phyloP scores from a whole-genome alignment of 768 basidiomycete species.

The Pholiota microspora region DNA sequence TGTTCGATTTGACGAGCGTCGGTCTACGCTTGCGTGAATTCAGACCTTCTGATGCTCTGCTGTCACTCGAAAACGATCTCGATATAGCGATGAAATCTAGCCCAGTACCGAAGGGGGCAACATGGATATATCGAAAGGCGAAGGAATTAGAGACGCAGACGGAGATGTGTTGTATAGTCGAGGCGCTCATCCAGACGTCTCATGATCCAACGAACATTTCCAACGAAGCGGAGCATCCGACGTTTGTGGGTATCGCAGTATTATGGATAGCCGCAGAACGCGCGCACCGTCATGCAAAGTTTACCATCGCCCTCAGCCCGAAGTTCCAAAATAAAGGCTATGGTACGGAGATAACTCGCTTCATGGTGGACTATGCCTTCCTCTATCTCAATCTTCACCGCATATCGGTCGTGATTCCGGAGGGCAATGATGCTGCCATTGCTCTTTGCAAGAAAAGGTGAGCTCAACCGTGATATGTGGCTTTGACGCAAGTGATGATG shows the following conservation, averaged over 20 bases:
- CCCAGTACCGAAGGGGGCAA: too few relatives aligned
- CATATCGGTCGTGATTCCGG: constrained; percentile 37
- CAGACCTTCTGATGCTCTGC: too few relatives aligned
- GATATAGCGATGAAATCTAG: too few relatives aligned
- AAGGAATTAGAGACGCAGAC: constrained; percentile 5
- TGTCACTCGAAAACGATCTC: too few relatives aligned
- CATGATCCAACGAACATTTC: not conserved
- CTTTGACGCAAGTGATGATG: not conserved
- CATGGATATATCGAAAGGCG: constrained; percentile 2
- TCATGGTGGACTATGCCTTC: constrained; percentile 40
- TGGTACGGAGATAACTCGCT: too few relatives aligned
- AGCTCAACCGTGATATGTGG: constrained; percentile 12
- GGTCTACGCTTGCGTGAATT: too few relatives aligned
- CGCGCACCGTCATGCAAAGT: constrained; percentile 1
- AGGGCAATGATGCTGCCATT: constrained; percentile 35
- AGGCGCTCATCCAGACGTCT: not conserved
- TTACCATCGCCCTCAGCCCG: not conserved
- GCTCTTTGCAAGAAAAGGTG: constrained; percentile 41
- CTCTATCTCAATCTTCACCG: constrained; percentile 37
- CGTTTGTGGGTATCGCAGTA: constrained; percentile 7
- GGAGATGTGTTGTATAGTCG: constrained; percentile 15
- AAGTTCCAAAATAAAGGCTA: too few relatives aligned
- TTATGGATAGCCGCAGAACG: not conserved
- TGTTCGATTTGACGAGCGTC: too few relatives aligned
- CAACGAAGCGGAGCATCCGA: not conserved